Base-by-base conservation (phyloP, 495 filamentous ascomycete species). In the Aspergillus indologenus region DNA sequence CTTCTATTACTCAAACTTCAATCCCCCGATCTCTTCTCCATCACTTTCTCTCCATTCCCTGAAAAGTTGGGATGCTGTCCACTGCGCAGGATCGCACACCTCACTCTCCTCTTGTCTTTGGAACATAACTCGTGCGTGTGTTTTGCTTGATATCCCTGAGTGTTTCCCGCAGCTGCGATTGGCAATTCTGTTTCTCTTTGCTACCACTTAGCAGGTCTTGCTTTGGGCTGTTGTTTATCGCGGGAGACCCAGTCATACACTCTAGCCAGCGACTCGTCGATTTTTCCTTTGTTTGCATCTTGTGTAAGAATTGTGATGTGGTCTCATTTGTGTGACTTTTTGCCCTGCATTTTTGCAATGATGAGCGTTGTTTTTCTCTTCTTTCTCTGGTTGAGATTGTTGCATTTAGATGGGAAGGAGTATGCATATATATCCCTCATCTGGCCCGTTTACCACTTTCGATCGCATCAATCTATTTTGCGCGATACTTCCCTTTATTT, bases 341-440 rank as follows among this genome's bases (percentile, higher is more conserved):
- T 65, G 61, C 62, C 59, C 69, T 74, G 71, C 71, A 72, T 76
- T 50, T 70, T 72, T 69, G 61, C 68, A 68, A 68, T 70, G 69
- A 76, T 65, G 66, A 77, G 75, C 75, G 75, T 56, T 48, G 18
- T 23, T 53, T 31, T 29, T 14, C 1, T 40, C 34, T 43, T 45
- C 18, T 26, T 51, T 49, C 20, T 50, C 59, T 50, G n/a, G 50
- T 60, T 62, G 43, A 65, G 58, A 56, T 70, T 63, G 64, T 63
- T 76, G 72, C 74, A 75, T 76, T 71, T 77, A 75, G 72, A 77
- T 62, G 68, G 71, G 73, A 71, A 56, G 66, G 66, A 73, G 69
- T 68, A 64, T 69, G 65, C 68, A 64, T 68, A 67, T 40, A 40
- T 70, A 67, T 58, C 61, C 64, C 59, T 66, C 60, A 64, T 66